These are phyloP conservation scores for Ustilago cynodontis DNA, from an alignment of 1,284 basidiomycete species.

Conservation along the genomic window DNA sequence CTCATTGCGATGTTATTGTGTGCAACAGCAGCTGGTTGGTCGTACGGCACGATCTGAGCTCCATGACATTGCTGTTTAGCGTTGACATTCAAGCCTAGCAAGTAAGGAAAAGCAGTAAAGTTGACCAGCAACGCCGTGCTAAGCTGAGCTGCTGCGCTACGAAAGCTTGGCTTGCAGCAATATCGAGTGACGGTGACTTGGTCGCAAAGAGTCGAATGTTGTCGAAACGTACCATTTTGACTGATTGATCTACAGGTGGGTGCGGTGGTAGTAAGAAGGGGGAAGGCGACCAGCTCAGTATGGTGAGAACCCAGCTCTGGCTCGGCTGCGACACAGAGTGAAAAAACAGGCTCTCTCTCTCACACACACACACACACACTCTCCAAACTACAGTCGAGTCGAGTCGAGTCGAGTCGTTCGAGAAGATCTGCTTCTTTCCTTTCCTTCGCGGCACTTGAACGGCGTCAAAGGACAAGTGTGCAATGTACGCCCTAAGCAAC, in stretches of 20 bases:
- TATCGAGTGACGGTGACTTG: not conserved
- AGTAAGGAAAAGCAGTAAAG: too few relatives aligned
- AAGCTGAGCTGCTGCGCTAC: too few relatives aligned
- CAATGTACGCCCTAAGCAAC: not conserved
- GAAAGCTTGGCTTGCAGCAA: not conserved
- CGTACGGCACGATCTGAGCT: not conserved
- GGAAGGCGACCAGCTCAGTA: conserved; percentile 16
- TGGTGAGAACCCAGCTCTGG: conserved; percentile 12
- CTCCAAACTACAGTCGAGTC: too few relatives aligned
- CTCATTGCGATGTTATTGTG: not conserved
- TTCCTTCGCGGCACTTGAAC: not conserved
- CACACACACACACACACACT: too few relatives aligned
- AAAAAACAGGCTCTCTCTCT: not conserved
- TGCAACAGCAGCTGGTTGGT: not conserved
- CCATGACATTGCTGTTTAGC: not conserved
- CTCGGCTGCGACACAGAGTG: too few relatives aligned
- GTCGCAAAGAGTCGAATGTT: not conserved
- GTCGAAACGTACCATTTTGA: conserved; percentile 46
- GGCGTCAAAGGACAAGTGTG: not conserved
- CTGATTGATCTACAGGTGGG: conserved; percentile 45
- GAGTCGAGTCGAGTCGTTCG: conserved; percentile 11
- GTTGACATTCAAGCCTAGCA: not conserved
- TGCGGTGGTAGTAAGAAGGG: conserved; percentile 34
- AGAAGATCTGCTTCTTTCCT: conserved; percentile 35
- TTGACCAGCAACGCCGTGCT: not conserved